phyloP scores from a whole-genome alignment of 139 green algal species.

The Chlamydomonas schloesseri region DNA sequence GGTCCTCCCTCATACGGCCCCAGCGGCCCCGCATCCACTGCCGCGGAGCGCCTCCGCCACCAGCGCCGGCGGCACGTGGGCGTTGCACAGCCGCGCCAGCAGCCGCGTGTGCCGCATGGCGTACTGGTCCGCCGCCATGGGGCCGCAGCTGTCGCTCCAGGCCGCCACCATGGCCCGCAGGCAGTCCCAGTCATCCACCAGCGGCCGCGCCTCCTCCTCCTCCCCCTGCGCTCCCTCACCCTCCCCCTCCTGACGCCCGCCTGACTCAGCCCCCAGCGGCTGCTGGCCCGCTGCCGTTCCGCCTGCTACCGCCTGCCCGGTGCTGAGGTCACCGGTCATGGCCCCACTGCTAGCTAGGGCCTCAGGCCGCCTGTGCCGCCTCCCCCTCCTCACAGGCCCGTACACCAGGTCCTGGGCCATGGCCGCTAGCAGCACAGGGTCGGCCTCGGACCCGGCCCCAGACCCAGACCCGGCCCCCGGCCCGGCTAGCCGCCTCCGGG shows the following conservation, averaged over 20 bases:
- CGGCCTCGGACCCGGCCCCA: background rate
- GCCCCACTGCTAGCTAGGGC: no score
- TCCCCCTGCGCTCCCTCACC: no score
- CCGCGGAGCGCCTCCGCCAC: slow-evolving; percentile 47
- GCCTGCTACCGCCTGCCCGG: no score
- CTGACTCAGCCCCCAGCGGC: no score
- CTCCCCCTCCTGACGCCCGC: no score
- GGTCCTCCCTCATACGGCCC: no score
- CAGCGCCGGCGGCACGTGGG: slow-evolving; percentile 50
- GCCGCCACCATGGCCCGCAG: slow-evolving; percentile 80
- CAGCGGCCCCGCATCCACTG: no score
- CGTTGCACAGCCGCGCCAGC: slow-evolving; percentile 93
- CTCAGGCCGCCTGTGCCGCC: no score
- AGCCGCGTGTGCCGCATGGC: slow-evolving; percentile 85
- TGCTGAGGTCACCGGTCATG: no score
- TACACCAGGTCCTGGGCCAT: slow-evolving; percentile 33
- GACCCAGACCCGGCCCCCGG: no score
- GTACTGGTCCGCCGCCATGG: slow-evolving; percentile 79
- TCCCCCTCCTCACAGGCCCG: background rate
- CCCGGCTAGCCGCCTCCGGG: no score
- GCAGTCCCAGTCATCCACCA: slow-evolving; percentile 95
- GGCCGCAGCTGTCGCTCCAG: slow-evolving; percentile 71
- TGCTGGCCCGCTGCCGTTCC: no score
- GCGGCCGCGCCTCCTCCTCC: background rate
- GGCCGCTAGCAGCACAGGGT: background rate